phyloP scores from a whole-genome alignment of 2,329 filamentous ascomycete genomes.

The Dactylellina parvicollis region DNA sequence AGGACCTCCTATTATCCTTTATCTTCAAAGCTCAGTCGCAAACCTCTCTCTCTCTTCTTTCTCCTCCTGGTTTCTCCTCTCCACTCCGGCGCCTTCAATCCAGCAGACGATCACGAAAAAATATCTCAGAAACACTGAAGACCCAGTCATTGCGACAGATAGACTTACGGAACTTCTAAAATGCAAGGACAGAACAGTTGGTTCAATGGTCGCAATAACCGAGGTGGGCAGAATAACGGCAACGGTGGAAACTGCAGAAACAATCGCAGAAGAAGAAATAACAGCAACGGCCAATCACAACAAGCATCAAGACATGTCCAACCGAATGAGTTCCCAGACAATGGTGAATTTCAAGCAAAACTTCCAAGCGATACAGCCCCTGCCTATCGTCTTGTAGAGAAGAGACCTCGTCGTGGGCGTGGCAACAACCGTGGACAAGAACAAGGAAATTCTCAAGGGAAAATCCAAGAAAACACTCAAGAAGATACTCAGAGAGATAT shows the following conservation, averaged over 20 bases:
- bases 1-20: too few relatives aligned
- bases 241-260: neutral
- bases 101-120: neutral
- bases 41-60: too few relatives aligned
- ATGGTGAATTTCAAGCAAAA: slow-evolving; percentile 32
- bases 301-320: slow-evolving; percentile 10
- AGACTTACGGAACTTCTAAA: neutral
- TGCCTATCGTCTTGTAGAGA: slow-evolving; percentile 40
- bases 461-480: neutral
- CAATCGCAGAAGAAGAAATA: slow-evolving; percentile 6
- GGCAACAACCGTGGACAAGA: neutral
- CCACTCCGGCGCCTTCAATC: too few relatives aligned
- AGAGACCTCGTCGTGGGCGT: neutral
- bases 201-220: neutral
- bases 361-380: slow-evolving; percentile 42
- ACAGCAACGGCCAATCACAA: neutral
- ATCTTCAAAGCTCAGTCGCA: too few relatives aligned
- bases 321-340: slow-evolving; percentile 3
- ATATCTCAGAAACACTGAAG: neutral
- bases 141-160: neutral
- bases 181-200: neutral
- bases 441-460: neutral
- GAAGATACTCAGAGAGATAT: too few relatives aligned
- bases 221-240: neutral
- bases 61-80: too few relatives aligned